phyloP scores from a whole-genome alignment of 1,139 yeast genomes.

The Kodamaea alishanica region DNA sequence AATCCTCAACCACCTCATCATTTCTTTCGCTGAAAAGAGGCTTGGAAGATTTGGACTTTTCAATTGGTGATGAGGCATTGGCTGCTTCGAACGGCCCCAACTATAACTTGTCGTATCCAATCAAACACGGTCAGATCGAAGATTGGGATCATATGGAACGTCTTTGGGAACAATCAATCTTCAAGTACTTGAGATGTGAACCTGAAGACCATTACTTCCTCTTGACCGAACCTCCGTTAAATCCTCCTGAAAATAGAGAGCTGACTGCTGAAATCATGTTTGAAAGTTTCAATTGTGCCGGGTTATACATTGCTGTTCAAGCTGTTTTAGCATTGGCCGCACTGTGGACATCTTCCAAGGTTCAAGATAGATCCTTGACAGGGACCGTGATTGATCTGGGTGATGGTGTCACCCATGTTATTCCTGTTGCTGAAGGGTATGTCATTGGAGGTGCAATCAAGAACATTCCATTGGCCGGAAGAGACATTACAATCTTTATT shows the following conservation, averaged over 20 bases:
- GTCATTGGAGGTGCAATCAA: constrained; percentile 97
- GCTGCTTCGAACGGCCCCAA: constrained; percentile 87
- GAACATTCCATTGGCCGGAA: constrained; percentile 96
- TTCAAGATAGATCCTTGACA: constrained; percentile 88
- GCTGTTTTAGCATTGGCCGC: constrained; percentile 98
- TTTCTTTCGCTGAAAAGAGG: constrained; percentile 72
- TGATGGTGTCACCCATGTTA: constrained; percentile 97
- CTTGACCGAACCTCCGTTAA: constrained; percentile 95
- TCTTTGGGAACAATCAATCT: constrained; percentile 96
- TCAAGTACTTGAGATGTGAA: constrained; percentile 93
- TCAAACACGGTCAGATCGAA: constrained; percentile 95
- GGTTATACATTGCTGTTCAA: constrained; percentile 95
- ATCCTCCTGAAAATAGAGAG: constrained; percentile 98
- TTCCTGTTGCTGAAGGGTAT: constrained; percentile 98
- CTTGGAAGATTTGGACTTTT: constrained; percentile 91
- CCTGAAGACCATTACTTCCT: constrained; percentile 97
- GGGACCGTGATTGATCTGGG: constrained; percentile 98
- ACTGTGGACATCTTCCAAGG: constrained; percentile 97
- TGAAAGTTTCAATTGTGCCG: constrained; percentile 98
- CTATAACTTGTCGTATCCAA: constrained; percentile 86
- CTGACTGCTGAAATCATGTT: constrained; percentile 98
- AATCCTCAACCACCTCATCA: constrained; percentile 26
- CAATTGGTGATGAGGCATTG: constrained; percentile 92
- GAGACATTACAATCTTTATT: constrained; percentile 92
- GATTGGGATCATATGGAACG: constrained; percentile 99